Percentiles rank a stretch among this genome's conserved stretches.
Evolutionary conservation across 2,329 filamentous ascomycete species (phyloP).

Genomic region (Didymella exigua): DNA sequence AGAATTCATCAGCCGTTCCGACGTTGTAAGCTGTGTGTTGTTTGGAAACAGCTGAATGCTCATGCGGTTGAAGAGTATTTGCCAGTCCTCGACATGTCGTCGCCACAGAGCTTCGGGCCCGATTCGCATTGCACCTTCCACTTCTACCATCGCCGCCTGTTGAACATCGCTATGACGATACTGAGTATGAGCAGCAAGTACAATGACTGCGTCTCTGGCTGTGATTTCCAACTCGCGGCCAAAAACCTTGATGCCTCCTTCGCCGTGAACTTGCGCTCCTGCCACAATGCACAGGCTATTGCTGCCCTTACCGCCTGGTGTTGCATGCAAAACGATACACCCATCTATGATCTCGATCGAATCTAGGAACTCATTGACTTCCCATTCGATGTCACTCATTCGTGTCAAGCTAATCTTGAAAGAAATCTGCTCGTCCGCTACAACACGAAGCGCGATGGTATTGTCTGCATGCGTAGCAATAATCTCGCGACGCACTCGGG

Average conservation of each 20-base stretch:
- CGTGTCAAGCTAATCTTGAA: slow-evolving; percentile 44
- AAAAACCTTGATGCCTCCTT: slow-evolving; percentile 6
- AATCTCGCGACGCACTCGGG: slow-evolving; percentile 45
- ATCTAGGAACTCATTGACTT: slow-evolving; percentile 54
- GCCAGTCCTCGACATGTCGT: slow-evolving; percentile 45
- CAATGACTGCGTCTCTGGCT: slow-evolving; percentile 45
- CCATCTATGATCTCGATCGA: slow-evolving; percentile 38
- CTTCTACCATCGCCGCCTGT: slow-evolving; percentile 32
- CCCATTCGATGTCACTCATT: slow-evolving; percentile 51
- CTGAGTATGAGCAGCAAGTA: slow-evolving; percentile 50
- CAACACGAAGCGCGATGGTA: slow-evolving; percentile 47
- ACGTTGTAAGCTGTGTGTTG: background rate
- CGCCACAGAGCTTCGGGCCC: slow-evolving; percentile 29
- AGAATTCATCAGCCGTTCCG: background rate
- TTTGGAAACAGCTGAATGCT: slow-evolving; percentile 9
- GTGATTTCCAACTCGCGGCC: slow-evolving; percentile 44
- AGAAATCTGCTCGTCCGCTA: slow-evolving; percentile 19
- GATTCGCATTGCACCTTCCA: slow-evolving; percentile 21
- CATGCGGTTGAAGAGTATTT: slow-evolving; percentile 14
- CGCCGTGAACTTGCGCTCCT: slow-evolving; percentile 1
- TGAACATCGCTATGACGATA: slow-evolving; percentile 44
- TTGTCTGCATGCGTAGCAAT: slow-evolving; percentile 53
- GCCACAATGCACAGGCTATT: slow-evolving; percentile 17
- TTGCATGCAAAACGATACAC: slow-evolving; percentile 16
- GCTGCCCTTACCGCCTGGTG: slow-evolving; percentile 17